These are phyloP conservation scores for Ophiostoma sp. DNA, from an alignment of 2,329 filamentous ascomycete genomes.

Conservation along the genomic window DNA sequence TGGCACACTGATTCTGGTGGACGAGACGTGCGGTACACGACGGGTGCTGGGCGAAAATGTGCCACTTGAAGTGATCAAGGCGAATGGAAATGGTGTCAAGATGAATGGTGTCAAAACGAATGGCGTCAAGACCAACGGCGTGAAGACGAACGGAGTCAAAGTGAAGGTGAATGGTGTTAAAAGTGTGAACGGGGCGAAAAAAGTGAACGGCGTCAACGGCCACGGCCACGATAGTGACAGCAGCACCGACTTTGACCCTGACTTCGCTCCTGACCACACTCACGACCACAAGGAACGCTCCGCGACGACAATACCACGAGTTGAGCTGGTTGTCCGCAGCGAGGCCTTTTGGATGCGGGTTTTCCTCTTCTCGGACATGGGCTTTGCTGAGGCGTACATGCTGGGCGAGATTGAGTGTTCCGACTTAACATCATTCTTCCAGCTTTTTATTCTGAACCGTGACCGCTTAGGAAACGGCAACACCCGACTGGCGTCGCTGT, in stretches of 20 bases:
- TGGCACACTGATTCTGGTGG: constrained; percentile 51
- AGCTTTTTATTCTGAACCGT: constrained; percentile 73
- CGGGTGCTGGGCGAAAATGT: constrained; percentile 49
- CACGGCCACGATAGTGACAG: background rate
- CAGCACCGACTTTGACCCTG: background rate
- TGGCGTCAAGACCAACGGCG: background rate
- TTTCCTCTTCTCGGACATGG: constrained; percentile 71
- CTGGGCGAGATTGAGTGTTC: constrained; percentile 67
- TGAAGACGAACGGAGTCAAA: constrained; percentile 1
- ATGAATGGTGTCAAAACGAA: background rate
- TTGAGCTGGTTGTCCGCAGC: constrained; percentile 61
- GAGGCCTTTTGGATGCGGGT: constrained; percentile 66
- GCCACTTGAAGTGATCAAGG: constrained; percentile 6
- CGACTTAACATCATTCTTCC: constrained; percentile 67
- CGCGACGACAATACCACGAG: constrained; percentile 43
- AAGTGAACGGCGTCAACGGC: background rate
- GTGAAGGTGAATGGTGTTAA: background rate
- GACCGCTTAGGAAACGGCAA: constrained; percentile 63
- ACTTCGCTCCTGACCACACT: background rate
- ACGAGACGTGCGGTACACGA: constrained; percentile 47
- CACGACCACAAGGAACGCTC: background rate
- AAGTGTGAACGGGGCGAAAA: constrained; percentile 1
- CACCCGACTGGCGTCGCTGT: constrained; percentile 61
- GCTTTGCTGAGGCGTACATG: constrained; percentile 72
- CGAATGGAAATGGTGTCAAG: background rate